A percentile compares a stretch with the other conserved stretches of the same genome.
These are phyloP conservation scores for Hygrocybe coccinea DNA, from an alignment of 768 basidiomycete genomes.

Conservation along the genomic window DNA sequence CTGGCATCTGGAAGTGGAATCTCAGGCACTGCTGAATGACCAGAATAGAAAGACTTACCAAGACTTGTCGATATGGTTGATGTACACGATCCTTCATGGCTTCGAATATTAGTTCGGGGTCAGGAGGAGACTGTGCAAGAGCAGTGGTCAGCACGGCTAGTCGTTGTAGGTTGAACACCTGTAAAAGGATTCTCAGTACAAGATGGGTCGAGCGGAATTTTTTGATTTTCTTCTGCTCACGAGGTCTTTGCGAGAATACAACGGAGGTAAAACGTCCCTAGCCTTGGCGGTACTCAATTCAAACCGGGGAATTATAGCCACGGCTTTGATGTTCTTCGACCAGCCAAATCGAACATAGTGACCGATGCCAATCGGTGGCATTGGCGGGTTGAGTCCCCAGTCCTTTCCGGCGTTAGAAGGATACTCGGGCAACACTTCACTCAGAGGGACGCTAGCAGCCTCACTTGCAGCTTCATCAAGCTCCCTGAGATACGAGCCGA, in stretches of 20 bases:
- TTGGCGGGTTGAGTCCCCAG: slow-evolving; percentile 86
- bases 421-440: slow-evolving; percentile 94
- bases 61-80: slow-evolving; percentile 86
- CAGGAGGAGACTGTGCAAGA: slow-evolving; percentile 82
- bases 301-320: slow-evolving; percentile 92
- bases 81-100: slow-evolving; percentile 99
- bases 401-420: slow-evolving; percentile 86
- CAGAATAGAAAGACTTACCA: slow-evolving; percentile 50
- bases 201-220: no score
- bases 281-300: slow-evolving; percentile 96
- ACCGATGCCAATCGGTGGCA: slow-evolving; percentile 86
- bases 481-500: slow-evolving; percentile 92
- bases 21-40: background rate
- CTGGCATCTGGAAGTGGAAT: slow-evolving; percentile 68
- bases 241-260: slow-evolving; percentile 86
- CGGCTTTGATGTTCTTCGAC: slow-evolving; percentile 78
- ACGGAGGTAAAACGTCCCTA: slow-evolving; percentile 76
- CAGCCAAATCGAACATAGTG: slow-evolving; percentile 90
- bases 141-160: slow-evolving; percentile 95
- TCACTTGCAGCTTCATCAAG: slow-evolving; percentile 74
- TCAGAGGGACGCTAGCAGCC: slow-evolving; percentile 86
- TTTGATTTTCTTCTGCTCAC: slow-evolving; percentile 58
- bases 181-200: background rate
- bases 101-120: slow-evolving; percentile 95
- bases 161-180: slow-evolving; percentile 98